These are phyloP conservation scores for Sugiyamaella neomexicana DNA, from an alignment of 1,139 yeast genomes.

Conservation along the genomic window DNA sequence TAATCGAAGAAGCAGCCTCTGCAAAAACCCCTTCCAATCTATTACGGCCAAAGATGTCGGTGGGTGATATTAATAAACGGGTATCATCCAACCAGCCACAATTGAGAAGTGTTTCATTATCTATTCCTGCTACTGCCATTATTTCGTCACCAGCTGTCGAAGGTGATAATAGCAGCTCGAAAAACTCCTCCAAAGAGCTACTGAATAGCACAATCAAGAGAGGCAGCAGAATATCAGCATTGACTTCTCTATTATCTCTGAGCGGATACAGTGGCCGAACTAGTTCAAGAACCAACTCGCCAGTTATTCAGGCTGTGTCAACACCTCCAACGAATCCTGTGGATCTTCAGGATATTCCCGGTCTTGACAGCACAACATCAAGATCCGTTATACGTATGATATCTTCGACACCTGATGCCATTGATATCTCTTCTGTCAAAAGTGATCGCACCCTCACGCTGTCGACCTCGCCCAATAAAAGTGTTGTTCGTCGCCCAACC, in stretches of 20 bases:
- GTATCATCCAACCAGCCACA: constrained; percentile 5
- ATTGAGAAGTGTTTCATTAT: constrained; percentile 24
- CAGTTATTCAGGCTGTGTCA: constrained; percentile 9
- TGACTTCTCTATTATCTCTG: constrained; percentile 29
- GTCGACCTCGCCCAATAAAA: constrained; percentile 6
- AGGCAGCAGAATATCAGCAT: constrained; percentile 27
- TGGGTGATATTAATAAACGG: constrained; percentile 7
- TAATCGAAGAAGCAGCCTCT: constrained; percentile 31
- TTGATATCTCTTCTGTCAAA: neutral
- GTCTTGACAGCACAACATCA: neutral
- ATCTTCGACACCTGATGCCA: neutral
- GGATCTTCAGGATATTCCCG: constrained; percentile 4
- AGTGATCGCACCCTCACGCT: neutral
- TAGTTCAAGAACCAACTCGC: constrained; percentile 9
- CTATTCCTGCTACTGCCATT: constrained; percentile 31
- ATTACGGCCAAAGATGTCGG: constrained; percentile 27
- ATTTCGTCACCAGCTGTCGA: constrained; percentile 24
- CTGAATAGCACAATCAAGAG: constrained; percentile 27
- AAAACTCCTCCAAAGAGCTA: constrained; percentile 22
- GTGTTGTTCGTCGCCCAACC: constrained; percentile 9
- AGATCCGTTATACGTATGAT: neutral
- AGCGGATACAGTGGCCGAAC: constrained; percentile 6
- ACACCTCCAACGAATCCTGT: neutral
- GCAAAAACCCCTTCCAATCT: constrained; percentile 25
- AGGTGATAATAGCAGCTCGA: constrained; percentile 3